phyloP scores from a whole-genome alignment of 1,139 yeast genomes.

The Diutina neorugosa region DNA sequence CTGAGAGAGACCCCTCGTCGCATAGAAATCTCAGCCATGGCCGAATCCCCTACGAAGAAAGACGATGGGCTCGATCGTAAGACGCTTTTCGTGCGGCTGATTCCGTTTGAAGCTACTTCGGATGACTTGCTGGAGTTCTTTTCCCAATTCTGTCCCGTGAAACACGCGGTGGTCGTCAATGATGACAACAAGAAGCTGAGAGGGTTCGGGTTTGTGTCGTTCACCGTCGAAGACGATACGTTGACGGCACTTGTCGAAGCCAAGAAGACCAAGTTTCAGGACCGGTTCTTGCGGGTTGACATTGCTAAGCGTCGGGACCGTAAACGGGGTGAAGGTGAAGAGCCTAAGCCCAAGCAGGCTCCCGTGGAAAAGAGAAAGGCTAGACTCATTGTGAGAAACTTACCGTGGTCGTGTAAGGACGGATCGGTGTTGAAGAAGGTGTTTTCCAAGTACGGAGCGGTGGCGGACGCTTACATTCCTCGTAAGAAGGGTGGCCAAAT shows the following conservation, averaged over 20 bases:
- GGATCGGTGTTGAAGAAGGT: slow-evolving; percentile 58
- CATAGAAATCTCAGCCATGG: not conserved
- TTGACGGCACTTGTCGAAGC: slow-evolving; percentile 58
- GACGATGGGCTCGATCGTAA: slow-evolving; percentile 40
- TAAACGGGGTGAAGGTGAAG: slow-evolving; percentile 12
- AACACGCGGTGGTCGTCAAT: slow-evolving; percentile 85
- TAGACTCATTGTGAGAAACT: slow-evolving; percentile 74
- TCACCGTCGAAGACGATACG: slow-evolving; percentile 79
- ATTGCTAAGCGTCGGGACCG: slow-evolving; percentile 89
- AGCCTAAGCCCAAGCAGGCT: slow-evolving; percentile 15
- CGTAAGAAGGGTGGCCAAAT: slow-evolving; percentile 78
- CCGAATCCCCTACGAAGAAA: not conserved
- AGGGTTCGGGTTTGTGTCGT: slow-evolving; percentile 95
- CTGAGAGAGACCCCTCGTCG: not conserved
- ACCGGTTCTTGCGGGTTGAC: slow-evolving; percentile 62
- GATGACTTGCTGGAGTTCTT: slow-evolving; percentile 76
- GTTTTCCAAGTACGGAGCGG: slow-evolving; percentile 75
- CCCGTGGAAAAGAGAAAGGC: slow-evolving; percentile 59
- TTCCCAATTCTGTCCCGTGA: slow-evolving; percentile 87
- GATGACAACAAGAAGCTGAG: slow-evolving; percentile 66
- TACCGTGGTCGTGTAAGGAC: slow-evolving; percentile 92
- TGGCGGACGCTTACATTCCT: slow-evolving; percentile 83
- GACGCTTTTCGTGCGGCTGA: slow-evolving; percentile 72
- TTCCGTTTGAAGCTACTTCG: slow-evolving; percentile 71
- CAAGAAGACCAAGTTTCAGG: slow-evolving; percentile 54